phyloP scores from a whole-genome alignment of 345 rosid genomes.

The Litchi chinensis region DNA sequence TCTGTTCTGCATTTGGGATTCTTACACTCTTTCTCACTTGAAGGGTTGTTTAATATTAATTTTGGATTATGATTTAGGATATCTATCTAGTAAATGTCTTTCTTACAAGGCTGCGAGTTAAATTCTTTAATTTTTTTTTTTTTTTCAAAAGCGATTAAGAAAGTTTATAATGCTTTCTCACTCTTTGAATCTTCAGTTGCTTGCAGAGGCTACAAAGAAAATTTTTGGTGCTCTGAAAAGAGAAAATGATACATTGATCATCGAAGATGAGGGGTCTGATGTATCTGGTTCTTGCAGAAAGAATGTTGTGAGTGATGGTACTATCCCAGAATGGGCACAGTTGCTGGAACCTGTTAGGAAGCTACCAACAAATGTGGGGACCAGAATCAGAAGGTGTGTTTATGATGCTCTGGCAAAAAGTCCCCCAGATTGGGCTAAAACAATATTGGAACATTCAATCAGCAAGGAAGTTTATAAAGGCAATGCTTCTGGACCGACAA shows the following conservation, averaged over 20 bases:
- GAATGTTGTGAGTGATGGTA: conserved; percentile 48
- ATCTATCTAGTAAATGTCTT: background rate
- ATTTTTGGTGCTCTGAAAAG: conserved; percentile 62
- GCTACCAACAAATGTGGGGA: conserved; percentile 98
- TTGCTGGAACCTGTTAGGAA: conserved; percentile 85
- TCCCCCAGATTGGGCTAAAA: conserved; percentile 97
- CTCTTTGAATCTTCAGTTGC: conserved; percentile 69
- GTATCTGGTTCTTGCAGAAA: conserved; percentile 51
- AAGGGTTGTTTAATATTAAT: background rate
- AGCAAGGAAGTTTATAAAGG: conserved; percentile 98
- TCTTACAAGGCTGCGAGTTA: background rate
- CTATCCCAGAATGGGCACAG: conserved; percentile 85
- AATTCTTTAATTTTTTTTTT: background rate
- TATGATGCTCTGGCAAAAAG: conserved; percentile 70
- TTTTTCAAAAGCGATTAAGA: too few species aligned
- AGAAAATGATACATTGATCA: conserved; percentile 55
- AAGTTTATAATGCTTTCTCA: conserved; percentile 28
- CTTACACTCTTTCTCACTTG: background rate
- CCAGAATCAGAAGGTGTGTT: conserved; percentile 94
- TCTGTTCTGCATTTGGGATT: background rate
- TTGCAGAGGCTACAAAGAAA: conserved; percentile 89
- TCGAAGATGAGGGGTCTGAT: conserved; percentile 72
- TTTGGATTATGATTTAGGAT: background rate
- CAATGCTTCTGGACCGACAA: conserved; percentile 99
- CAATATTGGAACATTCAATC: conserved; percentile 82